These are phyloP conservation scores for Colletotrichum gigasporum DNA, from an alignment of 2,329 filamentous ascomycete genomes.

Conservation along the genomic window DNA sequence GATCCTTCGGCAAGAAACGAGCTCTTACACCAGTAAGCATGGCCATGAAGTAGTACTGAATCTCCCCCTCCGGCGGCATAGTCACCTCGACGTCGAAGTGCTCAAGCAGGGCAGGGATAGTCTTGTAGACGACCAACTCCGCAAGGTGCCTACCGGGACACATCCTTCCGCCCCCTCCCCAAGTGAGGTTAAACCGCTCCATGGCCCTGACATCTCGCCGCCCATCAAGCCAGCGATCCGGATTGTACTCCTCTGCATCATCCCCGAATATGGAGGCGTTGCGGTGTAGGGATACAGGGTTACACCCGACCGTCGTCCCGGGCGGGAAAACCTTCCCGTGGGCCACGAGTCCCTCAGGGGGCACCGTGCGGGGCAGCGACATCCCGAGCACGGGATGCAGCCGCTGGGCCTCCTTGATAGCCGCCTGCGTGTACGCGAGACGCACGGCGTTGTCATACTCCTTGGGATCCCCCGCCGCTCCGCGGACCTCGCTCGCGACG, in stretches of 20 bases:
- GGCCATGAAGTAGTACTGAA: conserved; percentile 60
- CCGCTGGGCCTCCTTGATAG: conserved; percentile 61
- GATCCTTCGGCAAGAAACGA: conserved; percentile 42
- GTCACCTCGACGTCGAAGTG: conserved; percentile 55
- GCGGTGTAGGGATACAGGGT: conserved; percentile 59
- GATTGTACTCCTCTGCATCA: conserved; percentile 53
- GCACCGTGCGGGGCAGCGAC: conserved; percentile 58
- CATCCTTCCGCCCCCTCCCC: conserved; percentile 60
- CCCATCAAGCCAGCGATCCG: conserved; percentile 57
- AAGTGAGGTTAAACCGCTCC: conserved; percentile 59
- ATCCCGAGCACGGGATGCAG: conserved; percentile 62
- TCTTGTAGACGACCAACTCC: conserved; percentile 58
- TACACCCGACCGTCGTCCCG: conserved; percentile 61
- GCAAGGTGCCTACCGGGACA: conserved; percentile 62
- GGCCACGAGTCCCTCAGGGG: conserved; percentile 45
- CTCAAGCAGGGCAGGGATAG: conserved; percentile 50
- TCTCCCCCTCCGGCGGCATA: conserved; percentile 49
- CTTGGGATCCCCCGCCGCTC: not conserved
- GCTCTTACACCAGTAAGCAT: conserved; percentile 59
- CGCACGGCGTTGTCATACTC: conserved; percentile 37
- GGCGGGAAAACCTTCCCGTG: conserved; percentile 52
- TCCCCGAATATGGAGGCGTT: conserved; percentile 59
- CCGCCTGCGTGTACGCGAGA: conserved; percentile 51
- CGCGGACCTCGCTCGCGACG: conserved; percentile 42
- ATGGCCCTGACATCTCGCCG: conserved; percentile 44